Evolutionary conservation across 768 basidiomycete species (phyloP), one percentile per base, ranked within the genome.

Genomic region (Leccinellum luteum): DNA sequence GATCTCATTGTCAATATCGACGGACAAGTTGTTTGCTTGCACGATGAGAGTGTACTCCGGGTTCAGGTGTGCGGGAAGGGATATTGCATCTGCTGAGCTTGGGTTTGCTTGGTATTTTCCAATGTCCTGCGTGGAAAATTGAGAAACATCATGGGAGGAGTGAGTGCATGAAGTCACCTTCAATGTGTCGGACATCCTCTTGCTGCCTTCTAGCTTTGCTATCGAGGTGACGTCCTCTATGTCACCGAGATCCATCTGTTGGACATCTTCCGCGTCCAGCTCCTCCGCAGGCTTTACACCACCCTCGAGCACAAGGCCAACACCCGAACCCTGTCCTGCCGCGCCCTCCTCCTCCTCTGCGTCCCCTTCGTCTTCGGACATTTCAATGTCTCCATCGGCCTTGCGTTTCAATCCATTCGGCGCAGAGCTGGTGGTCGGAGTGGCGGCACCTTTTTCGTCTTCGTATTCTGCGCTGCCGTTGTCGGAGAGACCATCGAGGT

Each of bases 1-100:
- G 54, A 98, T 92, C 73, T 99, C 97, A 65, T 99, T 99, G 75
- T 99, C 97, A 6, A 98, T 87, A 66, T 99, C 97, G 44, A 99
- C 97, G 2, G 94, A 93, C 57, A 98, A 78, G 73, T 99, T 99
- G 78, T 99, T 99, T 25, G 97, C 93, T 64, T 94, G 87, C 5
- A 99, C 97, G 66, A 98, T 98, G 59, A 98, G 79, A 60, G 88
- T 85, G 76, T 99, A 99, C 73, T 99, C 97, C 1, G 94, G 92
- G 69, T 96, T 95, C 59, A 94, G 80, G 69, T 93, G 90, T 2
- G 91, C 87, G 23, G 89, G 88, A 32, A 89, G 76, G 2, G 86
- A 79, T 79, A 93, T 90, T 38, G 86, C 82, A 60, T 92, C 87
- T 27, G 85, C 81, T 5, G 90, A 81, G 32, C 89, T 90, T 1